Percentiles rank a stretch among this genome's conserved stretches.
These are phyloP conservation scores for Candida alai DNA, from an alignment of 805 yeast species.

Conservation along the genomic window DNA sequence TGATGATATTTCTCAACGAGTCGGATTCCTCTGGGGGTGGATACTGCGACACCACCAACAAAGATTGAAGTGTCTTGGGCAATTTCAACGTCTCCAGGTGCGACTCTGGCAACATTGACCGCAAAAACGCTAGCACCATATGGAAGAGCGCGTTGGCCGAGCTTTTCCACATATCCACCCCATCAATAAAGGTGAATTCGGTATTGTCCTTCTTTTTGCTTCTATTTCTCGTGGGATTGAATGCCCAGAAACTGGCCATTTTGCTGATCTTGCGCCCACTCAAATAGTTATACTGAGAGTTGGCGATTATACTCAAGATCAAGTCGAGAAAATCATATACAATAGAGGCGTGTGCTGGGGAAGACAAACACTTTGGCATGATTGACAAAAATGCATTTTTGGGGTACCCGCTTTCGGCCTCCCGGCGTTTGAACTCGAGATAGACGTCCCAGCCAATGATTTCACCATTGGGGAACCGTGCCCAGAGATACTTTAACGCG, in stretches of 20 bases:
- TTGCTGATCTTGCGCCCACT: slow-evolving; percentile 77
- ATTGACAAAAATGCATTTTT: slow-evolving; percentile 70
- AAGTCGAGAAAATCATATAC: slow-evolving; percentile 85
- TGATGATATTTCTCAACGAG: slow-evolving; percentile 34
- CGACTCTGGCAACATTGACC: slow-evolving; percentile 71
- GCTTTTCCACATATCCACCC: slow-evolving; percentile 71
- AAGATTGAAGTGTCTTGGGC: slow-evolving; percentile 63
- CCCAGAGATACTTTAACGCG: slow-evolving; percentile 81
- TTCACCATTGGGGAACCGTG: slow-evolving; percentile 74
- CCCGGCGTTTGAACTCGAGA: slow-evolving; percentile 60
- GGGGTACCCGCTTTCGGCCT: slow-evolving; percentile 63
- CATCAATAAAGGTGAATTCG: slow-evolving; percentile 54
- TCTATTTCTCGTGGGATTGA: slow-evolving; percentile 46
- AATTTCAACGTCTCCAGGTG: slow-evolving; percentile 54
- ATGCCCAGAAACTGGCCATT: slow-evolving; percentile 89
- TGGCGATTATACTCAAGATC: slow-evolving; percentile 70
- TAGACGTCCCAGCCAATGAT: slow-evolving; percentile 86
- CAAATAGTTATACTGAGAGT: slow-evolving; percentile 72
- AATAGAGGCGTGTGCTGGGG: slow-evolving; percentile 86
- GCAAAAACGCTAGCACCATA: slow-evolving; percentile 66
- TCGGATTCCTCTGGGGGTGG: slow-evolving; percentile 57
- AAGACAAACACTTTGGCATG: slow-evolving; percentile 79
- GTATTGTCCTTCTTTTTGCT: slow-evolving; percentile 8
- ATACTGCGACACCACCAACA: slow-evolving; percentile 62
- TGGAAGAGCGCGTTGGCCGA: slow-evolving; percentile 87